Base-by-base conservation (phyloP, 164 flowering plant genomes). In the Magnolia kwangsiensis region DNA sequence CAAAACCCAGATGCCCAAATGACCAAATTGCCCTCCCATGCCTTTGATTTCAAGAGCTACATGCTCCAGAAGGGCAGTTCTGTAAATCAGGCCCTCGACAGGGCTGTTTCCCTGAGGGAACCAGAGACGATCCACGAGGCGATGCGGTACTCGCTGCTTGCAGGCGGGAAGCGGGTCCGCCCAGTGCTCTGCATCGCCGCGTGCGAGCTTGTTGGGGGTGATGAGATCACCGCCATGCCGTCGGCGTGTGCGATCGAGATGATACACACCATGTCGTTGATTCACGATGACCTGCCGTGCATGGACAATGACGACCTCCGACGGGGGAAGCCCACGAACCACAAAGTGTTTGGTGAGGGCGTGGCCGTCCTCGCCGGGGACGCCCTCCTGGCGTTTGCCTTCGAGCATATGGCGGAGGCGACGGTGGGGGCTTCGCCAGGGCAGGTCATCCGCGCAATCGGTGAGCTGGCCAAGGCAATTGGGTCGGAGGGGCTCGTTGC, bases 241-340 rank as follows among this genome's bases (percentile, higher is more conserved):
- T 81, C 91, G 0, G 97, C 97, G 1, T 89, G 94, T 69, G 92
- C 93, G 0, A 85, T 89, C 2, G 97, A 92, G 82, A 92, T 92
- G 94, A 90, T 92, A 18, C 97, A 90, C 81, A 90, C 97, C 74
- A 92, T 90, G 97, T 89, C 93, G 3, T 70, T 92, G 14, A 90
- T 92, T 70, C 97, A 92, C 69, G 94, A 92, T 66, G 97, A 92
- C 37, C 85, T 92, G 24, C 94, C 97, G 0, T 90, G 97, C 66
- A 90, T 92, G 97, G 97, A 92, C 65, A 86, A 92, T 75, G 97
- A 89, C 68, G 92, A 90, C 71, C 87, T 92, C 66, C 84, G 93
- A 20, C 82, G 97, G 10, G 94, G 97, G 1, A 89, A 86, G 74
- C 97, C 94, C 45, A 89, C 94, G 0, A 92, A 89, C 67, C 97